A percentile compares a stretch with the other conserved stretches of the same genome.
phyloP scores from a whole-genome alignment of 495 filamentous ascomycete genomes.

The Aspergillus leporis region DNA sequence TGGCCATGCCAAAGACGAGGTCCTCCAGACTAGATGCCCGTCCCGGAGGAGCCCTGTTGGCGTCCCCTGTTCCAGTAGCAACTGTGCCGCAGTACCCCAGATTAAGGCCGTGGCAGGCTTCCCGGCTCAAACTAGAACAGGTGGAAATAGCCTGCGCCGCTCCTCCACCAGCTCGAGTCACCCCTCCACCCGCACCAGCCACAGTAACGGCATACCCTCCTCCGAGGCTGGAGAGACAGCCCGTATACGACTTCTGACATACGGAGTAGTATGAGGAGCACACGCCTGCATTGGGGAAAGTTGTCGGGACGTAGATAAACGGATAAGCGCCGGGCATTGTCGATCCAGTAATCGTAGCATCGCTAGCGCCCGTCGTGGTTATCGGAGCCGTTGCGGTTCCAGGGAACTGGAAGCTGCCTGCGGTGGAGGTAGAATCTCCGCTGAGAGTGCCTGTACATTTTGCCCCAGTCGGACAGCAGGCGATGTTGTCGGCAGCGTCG shows the following conservation, averaged over 20 bases:
- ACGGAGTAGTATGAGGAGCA: conserved; percentile 68
- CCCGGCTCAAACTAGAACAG: conserved; percentile 62
- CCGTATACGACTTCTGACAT: conserved; percentile 63
- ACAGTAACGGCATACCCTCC: conserved; percentile 50
- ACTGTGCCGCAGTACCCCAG: conserved; percentile 52
- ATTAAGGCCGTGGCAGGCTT: conserved; percentile 61
- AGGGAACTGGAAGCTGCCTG: conserved; percentile 40
- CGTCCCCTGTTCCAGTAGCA: conserved; percentile 35
- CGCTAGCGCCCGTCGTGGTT: conserved; percentile 27
- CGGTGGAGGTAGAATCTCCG: conserved; percentile 29
- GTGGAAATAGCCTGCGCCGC: conserved; percentile 57
- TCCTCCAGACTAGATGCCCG: conserved; percentile 41
- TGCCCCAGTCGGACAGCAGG: conserved; percentile 63
- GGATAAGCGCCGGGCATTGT: conserved; percentile 54
- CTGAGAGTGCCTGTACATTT: conserved; percentile 62
- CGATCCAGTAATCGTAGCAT: conserved; percentile 46
- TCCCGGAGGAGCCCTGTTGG: conserved; percentile 30
- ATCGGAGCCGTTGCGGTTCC: conserved; percentile 32
- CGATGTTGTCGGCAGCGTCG: conserved; percentile 60
- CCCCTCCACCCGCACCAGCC: conserved; percentile 46
- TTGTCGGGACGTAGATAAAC: conserved; percentile 67
- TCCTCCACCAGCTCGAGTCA: conserved; percentile 64
- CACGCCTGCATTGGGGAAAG: conserved; percentile 59
- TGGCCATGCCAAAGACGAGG: conserved; percentile 39
- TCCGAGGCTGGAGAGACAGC: conserved; percentile 60